Evolutionary conservation across 208 protist species (phyloP), one percentile per base, ranked within the genome.

Genomic region (Wallacemonas collosoma): DNA sequence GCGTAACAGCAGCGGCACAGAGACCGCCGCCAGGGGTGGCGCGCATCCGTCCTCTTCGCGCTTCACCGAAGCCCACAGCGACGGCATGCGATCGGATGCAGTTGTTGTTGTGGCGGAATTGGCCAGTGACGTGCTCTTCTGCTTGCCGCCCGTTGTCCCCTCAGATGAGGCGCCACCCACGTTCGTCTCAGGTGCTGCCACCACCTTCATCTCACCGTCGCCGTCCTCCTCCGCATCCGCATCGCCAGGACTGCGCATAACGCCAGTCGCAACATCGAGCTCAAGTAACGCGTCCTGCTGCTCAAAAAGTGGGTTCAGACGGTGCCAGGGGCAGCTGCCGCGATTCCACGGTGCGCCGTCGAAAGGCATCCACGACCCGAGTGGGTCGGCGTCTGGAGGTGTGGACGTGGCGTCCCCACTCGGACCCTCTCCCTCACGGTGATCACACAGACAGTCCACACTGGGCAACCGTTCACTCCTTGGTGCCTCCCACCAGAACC

Each of bases 401-500:
- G 7, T 14, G 40, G n/a, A 38, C 6, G 3, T 4, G 5, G 3
- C 36, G 41, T 50, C 57, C 38, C 7, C 4, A 4, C 41, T 38
- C 1, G 44, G 40, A 15, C 60, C 64, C 7, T 35, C 2, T 6
- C 17, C 15, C 62, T 55, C 44, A 5, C 9, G 43, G 15, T 48
- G 7, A 8, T 58, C 53, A 38, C 56, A 36, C 43, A 69, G 12
- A 39, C 50, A 69, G 6, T 55, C 64, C 26, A 58, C 50, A 35
- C 15, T 11, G 12, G 64, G 64, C 48, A 65, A 41, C n/a, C 60
- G 60, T 47, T 65, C 60, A n/a, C 40, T 65, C 38, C 38, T 17
- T n/a, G 60, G 60, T 12, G 60, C 60, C 43, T 65, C 60, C 60
- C 60, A 65, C 64, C 64, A 69, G 64, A 41, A 69, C 64, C 64